Base-by-base conservation (phyloP, 352 stramenopile species). In the Phytophthora pistaciae region DNA sequence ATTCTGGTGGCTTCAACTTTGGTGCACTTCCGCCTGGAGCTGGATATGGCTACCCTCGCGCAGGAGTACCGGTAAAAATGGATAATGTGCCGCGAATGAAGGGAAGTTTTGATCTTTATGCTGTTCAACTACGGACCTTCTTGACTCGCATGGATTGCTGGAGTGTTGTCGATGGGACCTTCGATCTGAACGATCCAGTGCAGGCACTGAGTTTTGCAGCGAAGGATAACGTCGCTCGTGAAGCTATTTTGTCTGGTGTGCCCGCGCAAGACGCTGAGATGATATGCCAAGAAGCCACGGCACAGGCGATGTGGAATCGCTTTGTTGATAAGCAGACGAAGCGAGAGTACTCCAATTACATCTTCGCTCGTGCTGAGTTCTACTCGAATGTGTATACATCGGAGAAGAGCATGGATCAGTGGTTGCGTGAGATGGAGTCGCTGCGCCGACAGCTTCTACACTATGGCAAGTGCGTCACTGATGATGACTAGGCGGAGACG, bases 291-390 rank as follows among this genome's bases (percentile, higher is more conserved):
- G 64, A 64, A 20, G 56, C 50, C 1, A 60, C 33, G 0, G 31
- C 64, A n/a, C 11, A 56, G 1, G 36, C 56, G 11, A 65, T 56
- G 48, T 60, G 56, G 64, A 55, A 65, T 7, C 13, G 36, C 3
- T 44, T 21, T 23, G 31, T 42, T 65, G 46, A 55, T 55, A 60
- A 58, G 18, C 64, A 71, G 23, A 71, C 64, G 2, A 66, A 71
- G 36, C 36, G 25, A 3, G 64, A 66, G 33, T 71, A 71, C 31
- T 65, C 36, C 3, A 66, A 71, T 44, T 66, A 61, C 50, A 63
- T 69, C 25, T 58, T 64, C 8, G 25, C n/a, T 16, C 38, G 49
- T 33, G 18, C 36, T 23, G 48, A 70, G 23, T 70, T 65, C 18
- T 70, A 70, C 36, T 64, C 36, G 4, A 60, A 64, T 20, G 25